Percentiles rank a stretch among this genome's conserved stretches.
These are phyloP conservation scores for Acacia melanoxylon DNA, from an alignment of 306 rosid species.

Conservation along the genomic window DNA sequence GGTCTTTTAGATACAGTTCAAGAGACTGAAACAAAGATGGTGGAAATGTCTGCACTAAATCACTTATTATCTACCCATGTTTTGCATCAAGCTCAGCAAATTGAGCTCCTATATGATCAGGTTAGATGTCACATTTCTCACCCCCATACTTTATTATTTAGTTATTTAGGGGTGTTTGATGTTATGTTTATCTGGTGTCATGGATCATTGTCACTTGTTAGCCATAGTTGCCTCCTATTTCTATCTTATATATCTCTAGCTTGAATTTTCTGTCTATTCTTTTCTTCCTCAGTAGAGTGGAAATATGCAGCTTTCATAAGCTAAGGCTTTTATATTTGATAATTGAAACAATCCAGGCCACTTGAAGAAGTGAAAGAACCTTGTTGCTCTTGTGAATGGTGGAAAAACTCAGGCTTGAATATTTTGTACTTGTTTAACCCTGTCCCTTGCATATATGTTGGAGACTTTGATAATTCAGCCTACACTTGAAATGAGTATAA, in stretches of 20 bases:
- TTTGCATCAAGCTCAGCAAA: slow-evolving; percentile 92
- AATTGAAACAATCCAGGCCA: neutral
- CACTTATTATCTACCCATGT: slow-evolving; percentile 96
- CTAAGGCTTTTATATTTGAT: neutral
- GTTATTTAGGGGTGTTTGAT: neutral
- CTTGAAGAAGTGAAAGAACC: neutral
- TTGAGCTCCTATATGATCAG: slow-evolving; percentile 87
- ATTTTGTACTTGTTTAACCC: neutral
- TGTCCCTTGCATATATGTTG: neutral
- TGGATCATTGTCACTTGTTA: neutral
- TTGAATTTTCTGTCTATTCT: neutral
- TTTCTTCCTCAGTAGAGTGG: neutral
- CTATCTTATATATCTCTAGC: neutral
- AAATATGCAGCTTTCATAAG: neutral
- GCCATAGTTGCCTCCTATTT: neutral
- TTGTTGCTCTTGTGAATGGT: neutral
- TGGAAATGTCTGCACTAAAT: slow-evolving; percentile 95
- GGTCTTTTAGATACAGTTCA: slow-evolving; percentile 82
- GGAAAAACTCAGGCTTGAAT: neutral
- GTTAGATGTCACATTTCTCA: slow-evolving; percentile 40
- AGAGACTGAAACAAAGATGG: slow-evolving; percentile 97
- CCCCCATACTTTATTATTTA: neutral
- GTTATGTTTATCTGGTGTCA: neutral
- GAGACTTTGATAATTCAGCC: neutral
- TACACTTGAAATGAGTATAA: neutral